These are phyloP conservation scores for Alternaria dauci DNA, from an alignment of 2,329 filamentous ascomycete genomes.

Conservation along the genomic window DNA sequence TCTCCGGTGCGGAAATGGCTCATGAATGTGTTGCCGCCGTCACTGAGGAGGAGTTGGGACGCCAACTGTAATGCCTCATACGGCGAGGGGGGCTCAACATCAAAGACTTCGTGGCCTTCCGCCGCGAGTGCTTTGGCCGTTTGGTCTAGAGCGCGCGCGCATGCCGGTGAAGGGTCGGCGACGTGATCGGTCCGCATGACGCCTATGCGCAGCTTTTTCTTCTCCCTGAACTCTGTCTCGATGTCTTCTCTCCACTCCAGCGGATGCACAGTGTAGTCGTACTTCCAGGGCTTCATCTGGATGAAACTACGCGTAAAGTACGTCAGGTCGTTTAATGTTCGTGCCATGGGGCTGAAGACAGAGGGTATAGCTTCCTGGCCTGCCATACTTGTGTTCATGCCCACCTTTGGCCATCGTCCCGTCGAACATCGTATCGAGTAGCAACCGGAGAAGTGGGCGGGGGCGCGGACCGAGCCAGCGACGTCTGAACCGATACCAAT, in stretches of 20 bases:
- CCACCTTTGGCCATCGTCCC: constrained; percentile 87
- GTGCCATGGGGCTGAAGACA: constrained; percentile 91
- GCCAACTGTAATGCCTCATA: constrained; percentile 80
- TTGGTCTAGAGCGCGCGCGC: constrained; percentile 75
- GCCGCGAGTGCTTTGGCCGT: constrained; percentile 72
- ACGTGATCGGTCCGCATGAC: constrained; percentile 82
- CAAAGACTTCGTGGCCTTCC: constrained; percentile 77
- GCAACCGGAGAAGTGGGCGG: constrained; percentile 89
- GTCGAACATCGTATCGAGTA: constrained; percentile 88
- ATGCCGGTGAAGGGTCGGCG: constrained; percentile 86
- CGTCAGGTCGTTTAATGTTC: constrained; percentile 80
- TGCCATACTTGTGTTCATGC: constrained; percentile 86
- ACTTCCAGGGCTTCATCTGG: constrained; percentile 85
- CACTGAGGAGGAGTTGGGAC: constrained; percentile 81
- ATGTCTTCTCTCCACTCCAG: constrained; percentile 76
- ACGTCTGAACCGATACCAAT: constrained; percentile 94
- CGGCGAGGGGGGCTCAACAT: constrained; percentile 71
- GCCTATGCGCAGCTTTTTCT: constrained; percentile 74
- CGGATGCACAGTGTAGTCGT: constrained; percentile 85
- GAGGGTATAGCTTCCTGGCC: constrained; percentile 90
- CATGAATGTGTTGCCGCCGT: constrained; percentile 82
- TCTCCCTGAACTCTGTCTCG: constrained; percentile 66
- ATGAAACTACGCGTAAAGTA: constrained; percentile 86
- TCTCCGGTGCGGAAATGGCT: constrained; percentile 80
- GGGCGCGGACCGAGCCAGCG: constrained; percentile 84